Base-by-base conservation (phyloP, 2,329 filamentous ascomycete genomes). In the Rutstroemia sp. region DNA sequence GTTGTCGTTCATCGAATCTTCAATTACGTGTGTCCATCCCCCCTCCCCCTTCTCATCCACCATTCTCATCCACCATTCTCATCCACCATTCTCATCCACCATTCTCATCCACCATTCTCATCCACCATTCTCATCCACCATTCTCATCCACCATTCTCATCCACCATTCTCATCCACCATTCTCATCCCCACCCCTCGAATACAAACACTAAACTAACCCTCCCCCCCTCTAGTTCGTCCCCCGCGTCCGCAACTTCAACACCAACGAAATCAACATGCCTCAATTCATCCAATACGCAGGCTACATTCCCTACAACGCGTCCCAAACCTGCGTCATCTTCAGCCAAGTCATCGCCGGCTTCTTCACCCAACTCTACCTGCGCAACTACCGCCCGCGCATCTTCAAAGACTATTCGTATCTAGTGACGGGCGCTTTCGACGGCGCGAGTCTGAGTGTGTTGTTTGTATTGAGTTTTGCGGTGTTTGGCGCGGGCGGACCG, bases 241-340 rank as follows among this genome's bases (percentile, higher is more conserved):
- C 78, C 23, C 77, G 71, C 45, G 71, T 81, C 55, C 66, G 71
- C 6, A 65, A 65, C 14, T 72, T 79, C 49, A 66, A 71, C 0
- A 58, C 75, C 2, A 56, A 60, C 2, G 74, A 78, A 12, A 67
- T 81, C 67, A 82, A 81, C 62, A 62, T 81, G 52, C 73, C 79
- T 0, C 78, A 80, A 60, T 75, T 81, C 56, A 75, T 81, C 53
- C 77, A 80, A 61, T 81, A 73, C 54, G 75, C 77, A 8, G 79
- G 78, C 14, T 80, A 71, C 54, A 76, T 82, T 53, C 78, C 79
- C 0, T 81, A 79, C 68, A 79, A 81, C 65, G 67, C 71, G 45
- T 76, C 74, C 0, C 79, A 82, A 64, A 82, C 80, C 1, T 81
- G 79, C 58, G 76, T 81, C 27, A 66, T 82, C 49, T 66, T 78